These are phyloP conservation scores for Termitomyces sp. DNA, from an alignment of 768 basidiomycete genomes.

Conservation along the genomic window DNA sequence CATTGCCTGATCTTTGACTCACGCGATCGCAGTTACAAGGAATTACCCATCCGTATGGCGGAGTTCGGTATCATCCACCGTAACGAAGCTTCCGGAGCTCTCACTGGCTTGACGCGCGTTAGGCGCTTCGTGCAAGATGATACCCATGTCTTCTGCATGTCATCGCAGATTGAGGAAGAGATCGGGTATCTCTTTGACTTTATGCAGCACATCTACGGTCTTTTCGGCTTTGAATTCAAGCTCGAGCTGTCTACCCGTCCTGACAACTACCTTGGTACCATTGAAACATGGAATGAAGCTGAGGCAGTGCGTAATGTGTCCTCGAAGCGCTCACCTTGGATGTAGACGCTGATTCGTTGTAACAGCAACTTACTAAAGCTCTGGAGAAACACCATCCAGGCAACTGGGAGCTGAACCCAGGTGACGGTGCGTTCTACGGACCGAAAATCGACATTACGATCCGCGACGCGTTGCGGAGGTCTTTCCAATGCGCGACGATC, in stretches of 20 bases:
- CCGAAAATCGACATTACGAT: constrained; percentile 99
- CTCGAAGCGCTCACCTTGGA: neutral
- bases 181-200: constrained; percentile 89
- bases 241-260: constrained; percentile 95
- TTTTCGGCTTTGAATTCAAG: constrained; percentile 93
- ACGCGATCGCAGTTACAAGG: constrained; percentile 89
- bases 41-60: constrained; percentile 95
- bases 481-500: constrained; percentile 98
- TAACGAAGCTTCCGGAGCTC: constrained; percentile 92
- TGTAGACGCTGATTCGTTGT: neutral
- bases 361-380: constrained; percentile 76
- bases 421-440: constrained; percentile 99
- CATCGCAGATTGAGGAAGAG: constrained; percentile 87
- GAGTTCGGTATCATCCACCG: constrained; percentile 97
- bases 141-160: constrained; percentile 98
- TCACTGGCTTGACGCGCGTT: constrained; percentile 91
- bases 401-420: constrained; percentile 89
- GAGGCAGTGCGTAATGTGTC: constrained; percentile 54
- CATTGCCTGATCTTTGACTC: constrained; percentile 96
- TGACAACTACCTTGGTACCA: constrained; percentile 84
- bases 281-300: constrained; percentile 88
- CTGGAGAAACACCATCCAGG: constrained; percentile 85
- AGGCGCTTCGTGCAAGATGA: constrained; percentile 97
- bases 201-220: constrained; percentile 87
- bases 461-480: constrained; percentile 84